Percentiles rank a stretch among this genome's conserved stretches.
These are phyloP conservation scores for Penicillium manginii DNA, from an alignment of 495 filamentous ascomycete species.

Conservation along the genomic window DNA sequence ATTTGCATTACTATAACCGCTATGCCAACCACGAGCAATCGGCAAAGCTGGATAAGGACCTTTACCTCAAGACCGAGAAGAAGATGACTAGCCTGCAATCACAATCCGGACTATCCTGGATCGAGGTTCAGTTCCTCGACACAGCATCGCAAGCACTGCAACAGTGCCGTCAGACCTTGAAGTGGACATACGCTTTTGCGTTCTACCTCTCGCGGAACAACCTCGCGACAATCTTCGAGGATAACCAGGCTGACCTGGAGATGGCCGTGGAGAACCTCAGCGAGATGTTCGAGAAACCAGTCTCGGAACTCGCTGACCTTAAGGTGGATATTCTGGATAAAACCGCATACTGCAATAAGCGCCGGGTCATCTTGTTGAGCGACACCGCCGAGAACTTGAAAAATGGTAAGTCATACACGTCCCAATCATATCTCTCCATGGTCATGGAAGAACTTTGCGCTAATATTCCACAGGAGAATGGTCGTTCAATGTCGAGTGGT, in stretches of 20 bases:
- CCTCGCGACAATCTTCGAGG: constrained; percentile 94
- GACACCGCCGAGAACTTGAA: constrained; percentile 92
- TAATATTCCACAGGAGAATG: constrained; percentile 40
- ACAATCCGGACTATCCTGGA: constrained; percentile 95
- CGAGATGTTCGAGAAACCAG: constrained; percentile 97
- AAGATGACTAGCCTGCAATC: constrained; percentile 97
- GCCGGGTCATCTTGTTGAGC: constrained; percentile 83
- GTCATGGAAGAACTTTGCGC: not conserved
- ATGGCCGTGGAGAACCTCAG: constrained; percentile 93
- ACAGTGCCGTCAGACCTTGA: constrained; percentile 93
- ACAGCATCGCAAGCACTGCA: constrained; percentile 92
- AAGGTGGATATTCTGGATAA: constrained; percentile 99
- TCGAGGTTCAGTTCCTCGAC: constrained; percentile 95
- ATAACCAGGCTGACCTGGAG: constrained; percentile 97
- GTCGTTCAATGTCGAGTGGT: constrained; percentile 52
- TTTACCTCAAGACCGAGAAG: constrained; percentile 94
- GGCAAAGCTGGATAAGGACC: constrained; percentile 93
- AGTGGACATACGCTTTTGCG: constrained; percentile 99
- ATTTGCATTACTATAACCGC: constrained; percentile 97
- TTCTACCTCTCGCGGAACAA: constrained; percentile 96
- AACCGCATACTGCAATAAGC: constrained; percentile 92
- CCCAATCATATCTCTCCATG: not conserved
- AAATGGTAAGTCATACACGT: constrained; percentile 63
- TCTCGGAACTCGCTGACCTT: constrained; percentile 75
- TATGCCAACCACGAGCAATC: constrained; percentile 99